Evolutionary conservation across 305 asterid genomes (phyloP), one percentile per base, ranked within the genome.

Genomic region (Fraxinus velutina): DNA sequence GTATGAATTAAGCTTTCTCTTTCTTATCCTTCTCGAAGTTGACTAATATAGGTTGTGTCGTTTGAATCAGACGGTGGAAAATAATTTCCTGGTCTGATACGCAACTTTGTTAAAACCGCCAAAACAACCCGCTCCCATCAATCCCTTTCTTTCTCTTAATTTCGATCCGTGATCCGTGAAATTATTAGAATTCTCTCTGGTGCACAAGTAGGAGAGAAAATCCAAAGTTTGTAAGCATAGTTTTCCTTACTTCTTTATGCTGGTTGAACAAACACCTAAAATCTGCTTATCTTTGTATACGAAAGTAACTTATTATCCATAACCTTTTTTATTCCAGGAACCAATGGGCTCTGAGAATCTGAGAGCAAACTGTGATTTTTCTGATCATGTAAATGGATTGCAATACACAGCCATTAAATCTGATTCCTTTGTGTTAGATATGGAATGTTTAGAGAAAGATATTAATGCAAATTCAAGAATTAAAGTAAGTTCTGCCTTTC

Each of bases 401-500:
- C 87, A 86, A 22, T 74, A 83, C 62, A 76, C 84, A 0, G 33
- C 6, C 73, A 36, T 70, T 44, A 82, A 88, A 77, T 52, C 92
- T 15, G 94, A 93, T 32, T 87, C 91, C 80, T 89, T 92, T 82
- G 90, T 88, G 78, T 87, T 93, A 76, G 98, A 94, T 75, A 90
- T 94, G 88, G 95, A 90, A 60, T 88, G 92, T 0, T 86, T 82
- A 12, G 93, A 92, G 76, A 93, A 84, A 74, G 96, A 92, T 29
- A 72, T 75, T 0, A 88, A 78, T 60, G 80, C 87, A 57, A 89
- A 90, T 86, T 92, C 98, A 78, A 91, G 92, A 86, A 86, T 87
- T 78, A 84, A 89, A 12, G 97, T 94, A 66, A 30, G 92, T 88
- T 77, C 44, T 70, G 39, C 5, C 4, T 19, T 73, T 66, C 0